These are phyloP conservation scores for Solanum hybrid DNA, from an alignment of 305 asterid species.

Conservation along the genomic window DNA sequence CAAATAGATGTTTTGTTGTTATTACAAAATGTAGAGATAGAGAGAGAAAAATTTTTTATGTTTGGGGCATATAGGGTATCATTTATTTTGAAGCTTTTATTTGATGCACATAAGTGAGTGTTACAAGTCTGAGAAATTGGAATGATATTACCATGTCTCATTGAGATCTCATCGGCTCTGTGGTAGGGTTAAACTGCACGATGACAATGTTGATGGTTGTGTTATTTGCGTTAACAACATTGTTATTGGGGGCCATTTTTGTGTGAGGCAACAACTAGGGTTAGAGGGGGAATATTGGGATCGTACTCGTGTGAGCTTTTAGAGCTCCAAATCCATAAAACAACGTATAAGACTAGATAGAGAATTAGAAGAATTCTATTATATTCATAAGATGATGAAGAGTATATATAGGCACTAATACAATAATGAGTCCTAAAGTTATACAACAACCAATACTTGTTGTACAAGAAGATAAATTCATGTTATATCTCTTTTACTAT, in stretches of 20 bases:
- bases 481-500: not conserved
- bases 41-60: no score
- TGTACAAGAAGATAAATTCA: not conserved
- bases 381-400: not conserved
- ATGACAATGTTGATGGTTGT: not conserved
- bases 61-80: not conserved
- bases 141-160: no score
- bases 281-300: no score
- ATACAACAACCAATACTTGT: not conserved
- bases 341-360: not conserved
- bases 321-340: not conserved
- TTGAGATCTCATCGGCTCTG: not conserved
- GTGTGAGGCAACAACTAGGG: not conserved
- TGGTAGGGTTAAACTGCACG: not conserved
- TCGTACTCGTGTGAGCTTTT: no score
- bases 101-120: not conserved
- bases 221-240: not conserved
- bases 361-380: not conserved
- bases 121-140: not conserved
- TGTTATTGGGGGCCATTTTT: not conserved
- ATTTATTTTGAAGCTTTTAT: not conserved
- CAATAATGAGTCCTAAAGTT: not conserved
- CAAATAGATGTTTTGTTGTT: not conserved
- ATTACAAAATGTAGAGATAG: not conserved
- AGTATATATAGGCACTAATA: not conserved